phyloP scores from a whole-genome alignment of 306 rosid species.

The Hippophae gyantsensis region DNA sequence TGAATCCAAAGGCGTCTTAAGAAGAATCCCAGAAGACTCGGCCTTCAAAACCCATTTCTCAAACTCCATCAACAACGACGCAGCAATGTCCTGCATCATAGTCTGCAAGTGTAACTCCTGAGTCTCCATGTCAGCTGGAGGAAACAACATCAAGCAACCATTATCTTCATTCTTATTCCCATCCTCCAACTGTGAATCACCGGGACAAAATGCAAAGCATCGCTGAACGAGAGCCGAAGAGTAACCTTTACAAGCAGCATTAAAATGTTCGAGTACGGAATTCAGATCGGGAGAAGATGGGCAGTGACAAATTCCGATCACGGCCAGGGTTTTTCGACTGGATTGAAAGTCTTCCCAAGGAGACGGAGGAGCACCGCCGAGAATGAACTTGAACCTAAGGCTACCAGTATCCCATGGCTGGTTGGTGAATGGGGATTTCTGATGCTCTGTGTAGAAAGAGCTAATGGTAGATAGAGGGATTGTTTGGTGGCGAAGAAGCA shows the following conservation, averaged over 20 bases:
- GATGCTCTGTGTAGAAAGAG: slow-evolving; percentile 88
- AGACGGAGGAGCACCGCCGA: slow-evolving; percentile 69
- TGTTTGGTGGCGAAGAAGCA: slow-evolving; percentile 69
- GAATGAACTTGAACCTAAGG: slow-evolving; percentile 72
- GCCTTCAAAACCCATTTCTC: slow-evolving; percentile 98
- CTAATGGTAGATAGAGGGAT: slow-evolving; percentile 81
- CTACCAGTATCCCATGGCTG: slow-evolving; percentile 93
- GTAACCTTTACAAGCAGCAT: slow-evolving; percentile 38
- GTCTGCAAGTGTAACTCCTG: slow-evolving; percentile 83
- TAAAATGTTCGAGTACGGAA: slow-evolving; percentile 40
- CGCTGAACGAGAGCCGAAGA: slow-evolving; percentile 72
- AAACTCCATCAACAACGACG: slow-evolving; percentile 80
- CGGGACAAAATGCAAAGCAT: slow-evolving; percentile 84
- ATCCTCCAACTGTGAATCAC: slow-evolving; percentile 87
- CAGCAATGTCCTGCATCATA: slow-evolving; percentile 98
- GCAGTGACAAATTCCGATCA: slow-evolving; percentile 79
- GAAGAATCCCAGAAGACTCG: slow-evolving; percentile 89
- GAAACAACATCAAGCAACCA: slow-evolving; percentile 57
- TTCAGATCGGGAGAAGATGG: slow-evolving; percentile 87
- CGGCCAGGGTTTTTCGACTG: slow-evolving; percentile 75
- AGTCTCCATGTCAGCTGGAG: slow-evolving; percentile 77
- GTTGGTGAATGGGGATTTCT: slow-evolving; percentile 77
- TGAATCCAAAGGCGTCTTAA: slow-evolving; percentile 95
- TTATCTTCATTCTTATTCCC: slow-evolving; percentile 69
- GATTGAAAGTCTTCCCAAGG: slow-evolving; percentile 99